Conservation (phyloP, 805 yeast genomes). For the Scheffersomyces coipomensis region DNA sequence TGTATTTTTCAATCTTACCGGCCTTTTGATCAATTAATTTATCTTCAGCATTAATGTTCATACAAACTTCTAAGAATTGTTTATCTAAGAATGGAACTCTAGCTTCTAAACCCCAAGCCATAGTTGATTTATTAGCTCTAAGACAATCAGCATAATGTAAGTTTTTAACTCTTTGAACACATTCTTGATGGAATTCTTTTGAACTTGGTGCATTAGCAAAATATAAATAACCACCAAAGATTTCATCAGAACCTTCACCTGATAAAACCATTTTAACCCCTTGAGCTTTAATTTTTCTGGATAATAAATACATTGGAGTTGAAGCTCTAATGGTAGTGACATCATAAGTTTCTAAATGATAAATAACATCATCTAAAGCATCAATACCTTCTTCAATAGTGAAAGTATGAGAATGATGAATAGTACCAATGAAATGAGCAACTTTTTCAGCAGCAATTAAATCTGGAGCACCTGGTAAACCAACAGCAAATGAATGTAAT, state of each 20-base stretch:
- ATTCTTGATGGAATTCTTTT: conserved; percentile 90
- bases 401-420: conserved; percentile 97
- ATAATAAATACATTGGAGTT: conserved; percentile 95
- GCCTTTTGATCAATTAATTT: conserved; percentile 73
- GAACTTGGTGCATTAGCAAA: conserved; percentile 96
- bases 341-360: conserved; percentile 95
- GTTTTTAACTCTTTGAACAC: conserved; percentile 95
- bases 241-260: conserved; percentile 99
- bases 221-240: conserved; percentile 97
- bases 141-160: conserved; percentile 95
- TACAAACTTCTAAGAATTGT: conserved; percentile 83
- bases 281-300: conserved; percentile 97
- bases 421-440: conserved; percentile 92
- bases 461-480: conserved; percentile 98
- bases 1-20: conserved; percentile 91
- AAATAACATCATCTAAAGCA: conserved; percentile 90
- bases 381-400: conserved; percentile 96
- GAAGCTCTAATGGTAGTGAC: conserved; percentile 99
- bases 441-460: conserved; percentile 94
- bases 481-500: conserved; percentile 95
- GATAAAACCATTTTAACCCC: conserved; percentile 99
- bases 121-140: conserved; percentile 98
- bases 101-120: conserved; percentile 99
- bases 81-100: conserved; percentile 98
- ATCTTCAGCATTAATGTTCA: conserved; percentile 93